phyloP scores from a whole-genome alignment of 257 asterid species.

The Lantana camara region DNA sequence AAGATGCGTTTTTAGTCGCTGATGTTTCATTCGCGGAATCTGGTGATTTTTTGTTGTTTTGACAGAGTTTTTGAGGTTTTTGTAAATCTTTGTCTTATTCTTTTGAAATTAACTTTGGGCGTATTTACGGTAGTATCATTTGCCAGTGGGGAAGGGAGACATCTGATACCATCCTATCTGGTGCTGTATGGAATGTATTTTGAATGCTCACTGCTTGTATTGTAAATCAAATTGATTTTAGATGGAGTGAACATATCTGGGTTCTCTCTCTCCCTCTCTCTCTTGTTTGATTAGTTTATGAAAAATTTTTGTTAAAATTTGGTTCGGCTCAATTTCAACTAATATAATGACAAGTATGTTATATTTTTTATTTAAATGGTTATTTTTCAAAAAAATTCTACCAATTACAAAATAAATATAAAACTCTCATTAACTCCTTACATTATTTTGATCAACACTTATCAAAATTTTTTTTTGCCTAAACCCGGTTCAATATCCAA shows the following conservation, averaged over 20 bases:
- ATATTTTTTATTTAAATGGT: no score
- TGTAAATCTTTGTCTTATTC: constrained; percentile 37
- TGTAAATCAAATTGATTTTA: neutral
- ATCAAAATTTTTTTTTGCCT: no score
- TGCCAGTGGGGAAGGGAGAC: neutral
- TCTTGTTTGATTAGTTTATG: no score
- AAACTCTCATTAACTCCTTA: no score
- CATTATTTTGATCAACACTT: no score
- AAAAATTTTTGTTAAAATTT: no score
- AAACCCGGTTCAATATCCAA: no score
- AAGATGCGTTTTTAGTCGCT: neutral
- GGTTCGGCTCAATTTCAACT: no score
- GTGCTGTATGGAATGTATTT: neutral
- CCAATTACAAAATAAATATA: no score
- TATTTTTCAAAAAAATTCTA: no score
- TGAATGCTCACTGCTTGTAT: constrained; percentile 14
- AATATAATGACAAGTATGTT: no score
- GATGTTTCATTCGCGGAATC: neutral
- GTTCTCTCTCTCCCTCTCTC: neutral
- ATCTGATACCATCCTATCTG: neutral
- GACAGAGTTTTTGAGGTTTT: constrained; percentile 35
- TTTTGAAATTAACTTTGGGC: neutral
- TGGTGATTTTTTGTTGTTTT: neutral
- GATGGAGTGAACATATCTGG: neutral
- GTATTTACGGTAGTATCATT: neutral